Evolutionary conservation across 306 rosid species (phyloP).

Genomic region (Glycine latifolia): DNA sequence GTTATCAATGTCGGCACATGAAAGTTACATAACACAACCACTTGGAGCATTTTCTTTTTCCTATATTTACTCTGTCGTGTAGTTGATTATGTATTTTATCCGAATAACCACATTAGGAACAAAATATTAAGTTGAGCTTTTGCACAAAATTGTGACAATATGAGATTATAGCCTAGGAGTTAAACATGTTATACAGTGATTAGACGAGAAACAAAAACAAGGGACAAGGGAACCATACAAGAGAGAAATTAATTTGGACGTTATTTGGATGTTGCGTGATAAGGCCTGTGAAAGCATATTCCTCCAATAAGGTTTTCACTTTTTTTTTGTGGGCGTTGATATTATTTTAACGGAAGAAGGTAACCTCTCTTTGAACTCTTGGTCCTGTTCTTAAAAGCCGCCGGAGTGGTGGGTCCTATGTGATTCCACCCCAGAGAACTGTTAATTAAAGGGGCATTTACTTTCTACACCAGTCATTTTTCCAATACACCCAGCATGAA

Average conservation of each 20-base stretch:
- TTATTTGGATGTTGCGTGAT: constrained; percentile 30
- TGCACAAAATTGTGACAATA: background rate
- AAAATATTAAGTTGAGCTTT: no score
- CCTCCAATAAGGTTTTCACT: background rate
- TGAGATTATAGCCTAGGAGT: background rate
- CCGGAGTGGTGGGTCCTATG: background rate
- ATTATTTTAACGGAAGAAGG: background rate
- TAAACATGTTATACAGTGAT: background rate
- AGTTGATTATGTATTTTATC: background rate
- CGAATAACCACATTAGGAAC: background rate
- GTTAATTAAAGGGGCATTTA: background rate
- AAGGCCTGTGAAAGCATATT: constrained; percentile 34
- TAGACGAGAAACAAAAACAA: background rate
- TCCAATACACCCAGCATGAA: no score
- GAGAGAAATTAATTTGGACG: constrained; percentile 15
- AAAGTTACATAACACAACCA: background rate
- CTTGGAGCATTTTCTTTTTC: background rate
- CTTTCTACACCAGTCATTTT: no score
- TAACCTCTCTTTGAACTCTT: no score
- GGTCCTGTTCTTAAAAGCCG: no score
- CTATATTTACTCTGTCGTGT: background rate
- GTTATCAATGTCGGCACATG: background rate
- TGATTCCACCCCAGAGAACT: background rate
- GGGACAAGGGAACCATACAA: constrained; percentile 11
- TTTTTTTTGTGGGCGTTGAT: background rate